These are phyloP conservation scores for Cyberlindnera sargentensis DNA, from an alignment of 805 yeast species.

Conservation along the genomic window DNA sequence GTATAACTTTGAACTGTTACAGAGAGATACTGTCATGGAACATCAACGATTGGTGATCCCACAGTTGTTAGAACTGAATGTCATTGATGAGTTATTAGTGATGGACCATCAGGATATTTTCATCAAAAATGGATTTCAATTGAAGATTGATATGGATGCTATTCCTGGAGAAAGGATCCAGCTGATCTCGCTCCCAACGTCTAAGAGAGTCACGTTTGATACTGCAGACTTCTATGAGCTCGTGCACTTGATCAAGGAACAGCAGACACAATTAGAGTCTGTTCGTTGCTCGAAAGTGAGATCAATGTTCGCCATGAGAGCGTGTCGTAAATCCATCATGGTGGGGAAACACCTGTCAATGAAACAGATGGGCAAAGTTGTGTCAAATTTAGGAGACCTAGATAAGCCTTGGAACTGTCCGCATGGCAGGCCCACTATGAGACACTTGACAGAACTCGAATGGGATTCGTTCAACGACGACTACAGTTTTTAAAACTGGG, in stretches of 20 bases:
- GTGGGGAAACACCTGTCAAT: slow-evolving; percentile 65
- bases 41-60: slow-evolving; percentile 67
- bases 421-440: slow-evolving; percentile 95
- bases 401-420: slow-evolving; percentile 95
- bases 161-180: slow-evolving; percentile 51
- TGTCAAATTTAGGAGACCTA: slow-evolving; percentile 56
- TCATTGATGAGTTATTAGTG: slow-evolving; percentile 72
- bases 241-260: slow-evolving; percentile 55
- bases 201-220: slow-evolving; percentile 63
- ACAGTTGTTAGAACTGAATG: slow-evolving; percentile 51
- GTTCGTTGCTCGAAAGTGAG: slow-evolving; percentile 72
- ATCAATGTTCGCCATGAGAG: slow-evolving; percentile 87
- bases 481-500: slow-evolving; percentile 24
- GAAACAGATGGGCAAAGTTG: slow-evolving; percentile 61
- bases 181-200: slow-evolving; percentile 62
- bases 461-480: slow-evolving; percentile 41
- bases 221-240: slow-evolving; percentile 67
- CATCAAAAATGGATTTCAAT: slow-evolving; percentile 69
- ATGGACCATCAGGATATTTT: slow-evolving; percentile 53
- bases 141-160: slow-evolving; percentile 41
- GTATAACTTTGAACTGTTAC: slow-evolving; percentile 74
- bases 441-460: slow-evolving; percentile 68
- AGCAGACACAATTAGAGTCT: slow-evolving; percentile 32
- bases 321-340: slow-evolving; percentile 93
- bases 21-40: slow-evolving; percentile 47